phyloP scores from a whole-genome alignment of 2,329 filamentous ascomycete genomes.

The Annulohypoxylon truncatum region DNA sequence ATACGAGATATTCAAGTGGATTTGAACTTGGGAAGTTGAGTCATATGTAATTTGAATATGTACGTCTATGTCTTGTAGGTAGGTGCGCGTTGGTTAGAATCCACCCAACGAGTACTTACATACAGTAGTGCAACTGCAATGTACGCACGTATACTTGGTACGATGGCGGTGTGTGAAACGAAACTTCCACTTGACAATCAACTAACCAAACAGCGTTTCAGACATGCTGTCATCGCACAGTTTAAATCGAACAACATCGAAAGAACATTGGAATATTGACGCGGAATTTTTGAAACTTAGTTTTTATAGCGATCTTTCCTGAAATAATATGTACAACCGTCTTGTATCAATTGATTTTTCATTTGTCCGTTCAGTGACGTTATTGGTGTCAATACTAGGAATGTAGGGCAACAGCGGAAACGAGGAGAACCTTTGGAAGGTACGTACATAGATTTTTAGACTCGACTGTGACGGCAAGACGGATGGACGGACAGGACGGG shows the following conservation, averaged over 20 bases:
- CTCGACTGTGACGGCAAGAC: background rate
- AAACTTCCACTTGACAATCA: background rate
- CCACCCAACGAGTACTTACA: background rate
- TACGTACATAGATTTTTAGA: background rate
- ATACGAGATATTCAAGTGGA: background rate
- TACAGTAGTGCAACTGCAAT: background rate
- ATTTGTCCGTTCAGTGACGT: too few relatives aligned
- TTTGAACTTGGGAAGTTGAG: too few relatives aligned
- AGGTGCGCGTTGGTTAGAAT: background rate
- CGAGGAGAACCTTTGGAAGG: background rate
- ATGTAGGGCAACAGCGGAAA: background rate
- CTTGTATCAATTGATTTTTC: too few relatives aligned
- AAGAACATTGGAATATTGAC: background rate
- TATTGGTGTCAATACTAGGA: too few relatives aligned
- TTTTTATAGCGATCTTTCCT: conserved; percentile 3
- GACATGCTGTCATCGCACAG: background rate
- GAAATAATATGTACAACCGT: background rate
- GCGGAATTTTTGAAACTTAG: background rate
- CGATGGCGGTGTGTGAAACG: background rate
- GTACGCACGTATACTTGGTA: background rate
- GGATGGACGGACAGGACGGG: background rate
- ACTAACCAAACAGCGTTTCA: background rate
- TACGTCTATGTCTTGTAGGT: background rate
- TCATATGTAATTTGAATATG: background rate
- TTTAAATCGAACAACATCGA: background rate